These are phyloP conservation scores for Fusarium cyanostomum DNA, from an alignment of 2,329 filamentous ascomycete genomes.

Conservation along the genomic window DNA sequence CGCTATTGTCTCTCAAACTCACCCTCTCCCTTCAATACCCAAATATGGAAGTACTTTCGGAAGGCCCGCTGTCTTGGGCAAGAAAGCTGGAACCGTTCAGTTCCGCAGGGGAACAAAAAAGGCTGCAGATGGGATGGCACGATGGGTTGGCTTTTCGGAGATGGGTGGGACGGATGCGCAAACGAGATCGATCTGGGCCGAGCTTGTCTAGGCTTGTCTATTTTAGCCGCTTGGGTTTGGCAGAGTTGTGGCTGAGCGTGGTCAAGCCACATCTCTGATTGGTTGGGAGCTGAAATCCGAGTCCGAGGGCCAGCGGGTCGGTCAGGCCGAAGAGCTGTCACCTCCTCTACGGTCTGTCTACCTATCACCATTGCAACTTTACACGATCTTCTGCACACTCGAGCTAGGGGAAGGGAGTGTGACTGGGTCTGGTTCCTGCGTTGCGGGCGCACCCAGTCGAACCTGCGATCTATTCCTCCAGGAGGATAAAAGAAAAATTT, in stretches of 20 bases:
- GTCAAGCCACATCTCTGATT: slow-evolving; percentile 31
- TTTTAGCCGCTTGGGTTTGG: neutral
- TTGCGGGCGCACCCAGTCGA: slow-evolving; percentile 12
- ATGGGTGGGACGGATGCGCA: slow-evolving; percentile 18
- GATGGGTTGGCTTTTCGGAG: slow-evolving; percentile 8
- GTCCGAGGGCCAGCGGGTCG: slow-evolving; percentile 37
- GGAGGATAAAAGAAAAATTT: slow-evolving; percentile 21
- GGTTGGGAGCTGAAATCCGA: slow-evolving; percentile 20
- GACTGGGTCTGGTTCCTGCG: slow-evolving; percentile 29
- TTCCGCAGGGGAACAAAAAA: slow-evolving; percentile 16
- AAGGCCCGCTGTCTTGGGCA: slow-evolving; percentile 16
- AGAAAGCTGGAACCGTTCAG: slow-evolving; percentile 4
- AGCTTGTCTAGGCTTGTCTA: too few species aligned
- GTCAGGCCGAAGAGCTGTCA: slow-evolving; percentile 36
- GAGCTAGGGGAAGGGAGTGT: slow-evolving; percentile 6
- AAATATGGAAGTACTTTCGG: slow-evolving; percentile 14
- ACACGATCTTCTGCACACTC: slow-evolving; percentile 5
- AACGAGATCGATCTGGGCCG: slow-evolving; percentile 33
- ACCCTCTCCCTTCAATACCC: neutral
- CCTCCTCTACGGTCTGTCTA: slow-evolving; percentile 4
- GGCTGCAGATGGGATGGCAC: slow-evolving; percentile 9
- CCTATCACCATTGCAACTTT: slow-evolving; percentile 23
- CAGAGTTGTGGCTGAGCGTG: slow-evolving; percentile 32
- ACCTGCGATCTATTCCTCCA: slow-evolving; percentile 5
- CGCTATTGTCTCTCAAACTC: neutral